Evolutionary conservation across 768 basidiomycete genomes (phyloP), one percentile per base, ranked within the genome.

Genomic region (Mycena epipterygia): DNA sequence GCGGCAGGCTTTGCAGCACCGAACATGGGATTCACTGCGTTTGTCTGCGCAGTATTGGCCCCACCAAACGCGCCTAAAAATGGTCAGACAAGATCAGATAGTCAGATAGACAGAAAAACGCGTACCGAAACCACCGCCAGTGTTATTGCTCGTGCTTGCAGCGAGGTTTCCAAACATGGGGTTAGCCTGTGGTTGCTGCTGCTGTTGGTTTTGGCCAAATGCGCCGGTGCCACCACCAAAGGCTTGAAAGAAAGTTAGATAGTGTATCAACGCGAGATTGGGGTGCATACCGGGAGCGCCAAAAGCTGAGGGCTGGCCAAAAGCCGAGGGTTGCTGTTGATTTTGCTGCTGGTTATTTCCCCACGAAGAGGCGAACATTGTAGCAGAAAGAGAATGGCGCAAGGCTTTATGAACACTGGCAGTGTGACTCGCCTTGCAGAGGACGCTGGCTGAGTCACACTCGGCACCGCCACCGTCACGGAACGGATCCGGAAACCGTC

Each of bases 331-430:
- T 61, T 83, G 84, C 73, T 84, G 87, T 73, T 85, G 90, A 68
- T 87, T 87, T 68, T 89, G 89, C 77, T 90, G 89, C 74, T 89
- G 90, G 67, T 89, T 89, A 77, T 87, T 90, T 25, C 85, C 85
- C 93, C 93, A 95, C 55, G 90, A 83, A 53, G 92, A 93, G 66
- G 86, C 85, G 77, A 94, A 94, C 93, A 94, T 94, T 70, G 52
- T 65, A n/a, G 65, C 42, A 55, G 63, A 67, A 67, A 57, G 65
- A 53, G 44, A 57, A 48, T 56, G 33, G 60, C 29, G 27, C 23
- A 52, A 69, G 74, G 78, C 83, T 29, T 51, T 51, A 51, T 51
- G 42, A 14, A 14, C n/a, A n/a, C 14, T 37, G 35, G 35, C 8
- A 7, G 14, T 37, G 57, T 67, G 49, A 60, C 49, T 60, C 58